A percentile compares a stretch with the other conserved stretches of the same genome.
Evolutionary conservation across 352 stramenopile genomes (phyloP).

Genomic region (Phytophthora sansomeana): DNA sequence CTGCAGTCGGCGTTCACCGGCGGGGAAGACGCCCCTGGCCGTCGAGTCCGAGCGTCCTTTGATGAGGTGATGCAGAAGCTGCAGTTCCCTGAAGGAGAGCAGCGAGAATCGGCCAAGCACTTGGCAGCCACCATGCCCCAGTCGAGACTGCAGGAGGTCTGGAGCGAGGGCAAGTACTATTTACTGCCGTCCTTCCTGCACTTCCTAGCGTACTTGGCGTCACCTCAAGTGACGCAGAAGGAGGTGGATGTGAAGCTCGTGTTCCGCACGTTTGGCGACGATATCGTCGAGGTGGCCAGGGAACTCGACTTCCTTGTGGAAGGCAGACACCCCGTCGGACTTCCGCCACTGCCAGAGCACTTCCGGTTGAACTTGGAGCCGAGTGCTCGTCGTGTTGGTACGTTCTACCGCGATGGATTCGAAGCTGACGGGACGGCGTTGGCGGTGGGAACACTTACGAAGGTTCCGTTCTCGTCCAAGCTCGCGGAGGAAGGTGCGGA

Average conservation of each 20-base stretch:
- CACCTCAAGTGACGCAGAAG: slow-evolving; percentile 26
- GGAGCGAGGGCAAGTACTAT: slow-evolving; percentile 79
- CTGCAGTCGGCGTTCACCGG: slow-evolving; percentile 83
- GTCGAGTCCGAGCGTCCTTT: slow-evolving; percentile 56
- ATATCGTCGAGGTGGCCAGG: slow-evolving; percentile 76
- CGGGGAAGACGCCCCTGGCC: slow-evolving; percentile 48
- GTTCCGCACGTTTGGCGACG: slow-evolving; percentile 86
- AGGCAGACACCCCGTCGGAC: slow-evolving; percentile 64
- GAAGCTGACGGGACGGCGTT: slow-evolving; percentile 60
- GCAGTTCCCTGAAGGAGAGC: slow-evolving; percentile 61
- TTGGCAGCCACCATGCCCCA: slow-evolving; percentile 50
- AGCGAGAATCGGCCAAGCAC: slow-evolving; percentile 60
- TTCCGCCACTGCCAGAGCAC: slow-evolving; percentile 45
- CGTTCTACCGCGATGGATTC: slow-evolving; percentile 83
- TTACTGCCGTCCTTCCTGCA: slow-evolving; percentile 83
- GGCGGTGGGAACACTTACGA: slow-evolving; percentile 65
- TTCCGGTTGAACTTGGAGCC: slow-evolving; percentile 59
- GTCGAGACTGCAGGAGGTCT: slow-evolving; percentile 74
- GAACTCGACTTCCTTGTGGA: slow-evolving; percentile 77
- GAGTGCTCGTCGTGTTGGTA: slow-evolving; percentile 46
- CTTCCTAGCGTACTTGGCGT: slow-evolving; percentile 66
- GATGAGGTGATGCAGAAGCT: slow-evolving; percentile 79
- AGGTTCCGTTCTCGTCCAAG: slow-evolving; percentile 62
- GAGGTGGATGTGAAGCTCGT: slow-evolving; percentile 64
- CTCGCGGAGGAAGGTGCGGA: slow-evolving; percentile 36